Evolutionary conservation across 2,329 filamentous ascomycete species (phyloP).

Genomic region (Pseudogymnoascus sp.): DNA sequence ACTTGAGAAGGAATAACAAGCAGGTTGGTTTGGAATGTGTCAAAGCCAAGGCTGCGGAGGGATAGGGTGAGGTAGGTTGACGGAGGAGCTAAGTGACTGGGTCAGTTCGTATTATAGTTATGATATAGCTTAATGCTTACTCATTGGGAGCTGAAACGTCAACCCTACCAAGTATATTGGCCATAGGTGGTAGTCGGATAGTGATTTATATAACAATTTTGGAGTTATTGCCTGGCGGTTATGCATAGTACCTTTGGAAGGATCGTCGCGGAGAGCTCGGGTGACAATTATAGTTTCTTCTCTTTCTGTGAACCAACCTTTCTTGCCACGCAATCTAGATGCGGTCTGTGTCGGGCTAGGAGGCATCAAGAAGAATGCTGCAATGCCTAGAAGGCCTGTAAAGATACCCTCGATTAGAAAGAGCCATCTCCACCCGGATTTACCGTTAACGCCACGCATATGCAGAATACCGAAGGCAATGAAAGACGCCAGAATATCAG

Average conservation of each 20-base stretch:
- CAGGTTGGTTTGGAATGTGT: slow-evolving; percentile 53
- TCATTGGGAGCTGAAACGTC: slow-evolving; percentile 43
- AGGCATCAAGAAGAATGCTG: slow-evolving; percentile 20
- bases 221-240: slow-evolving; percentile 41
- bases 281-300: slow-evolving; percentile 58
- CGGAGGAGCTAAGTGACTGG: slow-evolving; percentile 26
- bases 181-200: slow-evolving; percentile 47
- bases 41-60: slow-evolving; percentile 48
- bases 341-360: slow-evolving; percentile 25
- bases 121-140: not conserved
- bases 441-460: slow-evolving; percentile 17
- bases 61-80: slow-evolving; percentile 50
- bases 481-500: slow-evolving; percentile 19
- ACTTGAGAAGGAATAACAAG: slow-evolving; percentile 50
- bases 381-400: slow-evolving; percentile 20
- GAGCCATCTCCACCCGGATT: slow-evolving; percentile 34
- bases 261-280: slow-evolving; percentile 43
- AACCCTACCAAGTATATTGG: slow-evolving; percentile 36
- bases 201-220: slow-evolving; percentile 35
- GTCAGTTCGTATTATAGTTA: slow-evolving; percentile 10
- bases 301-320: slow-evolving; percentile 53
- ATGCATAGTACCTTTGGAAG: slow-evolving; percentile 39
- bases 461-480: slow-evolving; percentile 22
- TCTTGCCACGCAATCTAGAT: slow-evolving; percentile 48
- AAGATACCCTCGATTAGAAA: slow-evolving; percentile 20